Evolutionary conservation across 2,329 filamentous ascomycete genomes (phyloP), one percentile per base, ranked within the genome.

Genomic region (Myriosclerotinia curreyana): DNA sequence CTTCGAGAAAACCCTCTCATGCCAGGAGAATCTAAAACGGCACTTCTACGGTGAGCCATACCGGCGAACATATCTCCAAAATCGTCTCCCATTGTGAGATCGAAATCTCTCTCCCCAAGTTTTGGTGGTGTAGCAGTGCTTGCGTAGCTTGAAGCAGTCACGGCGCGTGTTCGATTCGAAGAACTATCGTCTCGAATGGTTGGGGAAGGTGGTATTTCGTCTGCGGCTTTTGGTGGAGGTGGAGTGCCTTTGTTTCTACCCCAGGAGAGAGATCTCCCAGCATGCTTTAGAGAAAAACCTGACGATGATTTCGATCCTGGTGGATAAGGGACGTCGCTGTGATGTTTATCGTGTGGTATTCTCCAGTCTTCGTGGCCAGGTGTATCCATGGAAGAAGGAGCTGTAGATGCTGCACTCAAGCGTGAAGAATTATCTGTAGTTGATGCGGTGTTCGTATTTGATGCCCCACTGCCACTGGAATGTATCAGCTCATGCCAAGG

Each of bases 381-480:
- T 46, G 66, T 55, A 64, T 74, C 72, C 50, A 71, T 74, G 7
- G 73, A 75, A 20, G 74, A 75, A 36, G 74, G 71, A 20, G 74
- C 70, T 28, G 74, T 75, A 42, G 74, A 75, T 48, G 72, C 69
- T 50, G 73, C 73, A 66, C 74, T 75, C 52, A 74, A 60, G 52
- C 74, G 69, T 15, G 74, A 75, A 1, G 74, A 75, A 66, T 75
- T 74, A 55, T 75, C 74, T 51, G 73, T 71, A 4, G 73, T 74
- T 28, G 74, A 75, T 55, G 71, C 67, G 44, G 72, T 74, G 66
- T 74, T 75, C 44, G 72, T 73, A 62, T 75, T 74, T 4, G 74
- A 75, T 50, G 71, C 71, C 65, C 73, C 73, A 72, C 74, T 75
- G 62, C 72, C 72, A 69, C 74, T 75, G 71, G 34, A 63, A 52